Conservation (phyloP, 306 rosid species). For the Gastrolobium villosum region DNA sequence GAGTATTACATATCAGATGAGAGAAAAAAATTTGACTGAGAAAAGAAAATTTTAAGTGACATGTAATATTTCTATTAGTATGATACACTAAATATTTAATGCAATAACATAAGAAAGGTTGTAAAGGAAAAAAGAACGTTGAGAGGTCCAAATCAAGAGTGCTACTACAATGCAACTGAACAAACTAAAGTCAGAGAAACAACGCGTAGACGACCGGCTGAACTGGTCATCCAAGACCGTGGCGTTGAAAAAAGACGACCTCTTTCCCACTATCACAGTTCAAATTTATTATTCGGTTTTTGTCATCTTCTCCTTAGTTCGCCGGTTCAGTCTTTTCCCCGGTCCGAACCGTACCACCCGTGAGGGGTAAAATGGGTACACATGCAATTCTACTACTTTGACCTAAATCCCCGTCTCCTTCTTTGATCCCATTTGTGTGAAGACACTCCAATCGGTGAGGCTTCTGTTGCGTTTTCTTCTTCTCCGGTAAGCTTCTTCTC, state of each 20-base stretch:
- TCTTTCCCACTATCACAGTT: not conserved
- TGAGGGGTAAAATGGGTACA: constrained; percentile 52
- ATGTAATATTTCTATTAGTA: no score
- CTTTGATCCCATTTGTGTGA: constrained; percentile 14
- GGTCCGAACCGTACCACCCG: constrained; percentile 12
- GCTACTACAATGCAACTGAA: not conserved
- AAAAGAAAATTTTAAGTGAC: no score
- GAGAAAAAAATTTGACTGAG: no score
- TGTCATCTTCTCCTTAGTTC: not conserved
- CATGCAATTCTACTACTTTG: not conserved
- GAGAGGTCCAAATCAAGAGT: no score
- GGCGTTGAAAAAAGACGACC: constrained; percentile 43
- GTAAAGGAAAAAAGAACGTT: no score
- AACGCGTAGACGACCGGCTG: constrained; percentile 55
- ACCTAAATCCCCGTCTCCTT: not conserved
- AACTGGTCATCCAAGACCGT: constrained; percentile 38
- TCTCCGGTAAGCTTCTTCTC: constrained; percentile 51
- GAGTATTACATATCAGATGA: no score
- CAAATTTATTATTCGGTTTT: constrained; percentile 2
- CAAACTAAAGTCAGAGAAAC: not conserved
- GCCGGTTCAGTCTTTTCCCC: constrained; percentile 10
- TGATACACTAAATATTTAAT: no score
- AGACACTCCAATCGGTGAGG: constrained; percentile 20
- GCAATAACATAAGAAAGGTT: no score
- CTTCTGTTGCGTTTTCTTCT: constrained; percentile 17